phyloP scores from a whole-genome alignment of 2,329 filamentous ascomycete genomes.

The Fusarium guadeloupense region DNA sequence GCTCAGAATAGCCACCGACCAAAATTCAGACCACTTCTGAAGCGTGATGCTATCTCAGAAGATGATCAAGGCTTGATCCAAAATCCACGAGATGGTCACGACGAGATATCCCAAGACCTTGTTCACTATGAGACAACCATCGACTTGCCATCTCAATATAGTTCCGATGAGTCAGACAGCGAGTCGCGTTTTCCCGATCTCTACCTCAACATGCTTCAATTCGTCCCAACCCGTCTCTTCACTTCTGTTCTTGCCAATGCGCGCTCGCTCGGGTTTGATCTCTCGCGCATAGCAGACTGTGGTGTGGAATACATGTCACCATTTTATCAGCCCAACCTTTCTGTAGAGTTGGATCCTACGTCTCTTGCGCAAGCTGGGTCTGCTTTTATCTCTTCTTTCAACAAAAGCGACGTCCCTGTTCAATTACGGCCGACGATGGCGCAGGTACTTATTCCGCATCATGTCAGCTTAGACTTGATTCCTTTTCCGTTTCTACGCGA shows the following conservation, averaged over 20 bases:
- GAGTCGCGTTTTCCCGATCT: conserved; percentile 2
- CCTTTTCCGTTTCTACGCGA: conserved; percentile 41
- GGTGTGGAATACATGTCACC: conserved; percentile 27
- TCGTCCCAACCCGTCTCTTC: conserved; percentile 32
- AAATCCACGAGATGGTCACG: rapidly evolving
- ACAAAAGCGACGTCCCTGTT: conserved; percentile 12
- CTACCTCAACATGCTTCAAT: conserved; percentile 26
- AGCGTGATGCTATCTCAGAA: not conserved
- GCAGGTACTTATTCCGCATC: conserved; percentile 42
- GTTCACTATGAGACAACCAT: not conserved
- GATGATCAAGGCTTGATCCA: not conserved
- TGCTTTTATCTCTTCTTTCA: not conserved
- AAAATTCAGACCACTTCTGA: not conserved
- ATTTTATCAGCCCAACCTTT: conserved; percentile 35
- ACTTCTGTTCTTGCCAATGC: conserved; percentile 38
- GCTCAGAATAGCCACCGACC: not conserved
- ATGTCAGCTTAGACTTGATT: conserved; percentile 39
- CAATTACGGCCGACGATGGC: conserved; percentile 41
- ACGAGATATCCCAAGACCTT: not conserved
- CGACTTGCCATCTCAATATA: not conserved
- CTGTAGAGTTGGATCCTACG: not conserved
- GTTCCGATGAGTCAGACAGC: not conserved
- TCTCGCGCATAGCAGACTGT: conserved; percentile 21
- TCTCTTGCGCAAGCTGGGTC: conserved; percentile 5
- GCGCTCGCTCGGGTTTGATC: conserved; percentile 26